A percentile compares a stretch with the other conserved stretches of the same genome.
These are phyloP conservation scores for Aegilops bicornis DNA, from an alignment of 176 grass and related monocot species.

Conservation along the genomic window DNA sequence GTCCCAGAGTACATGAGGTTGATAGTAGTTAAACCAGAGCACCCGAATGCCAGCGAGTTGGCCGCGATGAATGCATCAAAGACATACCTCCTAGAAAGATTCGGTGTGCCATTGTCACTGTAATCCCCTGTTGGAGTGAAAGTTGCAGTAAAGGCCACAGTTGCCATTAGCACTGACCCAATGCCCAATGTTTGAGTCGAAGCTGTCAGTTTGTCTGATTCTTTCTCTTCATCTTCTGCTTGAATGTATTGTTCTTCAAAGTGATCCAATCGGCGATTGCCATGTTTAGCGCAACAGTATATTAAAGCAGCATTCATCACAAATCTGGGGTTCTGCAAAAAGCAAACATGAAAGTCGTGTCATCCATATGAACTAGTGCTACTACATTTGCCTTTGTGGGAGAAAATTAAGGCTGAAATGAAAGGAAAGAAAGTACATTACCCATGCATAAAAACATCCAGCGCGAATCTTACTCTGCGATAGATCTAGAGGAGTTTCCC, in stretches of 20 bases:
- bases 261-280: constrained; percentile 15
- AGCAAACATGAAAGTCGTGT: no score
- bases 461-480: background rate
- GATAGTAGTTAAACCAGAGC: background rate
- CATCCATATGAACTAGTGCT: no score
- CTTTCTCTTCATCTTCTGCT: constrained; percentile 16
- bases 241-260: constrained; percentile 17
- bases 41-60: background rate
- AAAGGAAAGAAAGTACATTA: no score
- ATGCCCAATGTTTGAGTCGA: constrained; percentile 22
- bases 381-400: no score
- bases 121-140: constrained; percentile 15
- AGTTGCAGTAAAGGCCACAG: constrained; percentile 8
- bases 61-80: background rate
- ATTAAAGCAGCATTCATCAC: background rate
- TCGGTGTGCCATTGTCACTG: background rate
- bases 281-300: background rate
- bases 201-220: constrained; percentile 3
- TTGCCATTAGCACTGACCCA: background rate
- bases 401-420: no score
- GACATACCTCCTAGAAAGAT: background rate
- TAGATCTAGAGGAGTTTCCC: constrained; percentile 26
- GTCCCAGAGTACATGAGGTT: constrained; percentile 24
- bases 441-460: background rate
- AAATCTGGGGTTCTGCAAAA: background rate